Conservation (phyloP, 257 asterid species). For the Solanum phureja region DNA sequence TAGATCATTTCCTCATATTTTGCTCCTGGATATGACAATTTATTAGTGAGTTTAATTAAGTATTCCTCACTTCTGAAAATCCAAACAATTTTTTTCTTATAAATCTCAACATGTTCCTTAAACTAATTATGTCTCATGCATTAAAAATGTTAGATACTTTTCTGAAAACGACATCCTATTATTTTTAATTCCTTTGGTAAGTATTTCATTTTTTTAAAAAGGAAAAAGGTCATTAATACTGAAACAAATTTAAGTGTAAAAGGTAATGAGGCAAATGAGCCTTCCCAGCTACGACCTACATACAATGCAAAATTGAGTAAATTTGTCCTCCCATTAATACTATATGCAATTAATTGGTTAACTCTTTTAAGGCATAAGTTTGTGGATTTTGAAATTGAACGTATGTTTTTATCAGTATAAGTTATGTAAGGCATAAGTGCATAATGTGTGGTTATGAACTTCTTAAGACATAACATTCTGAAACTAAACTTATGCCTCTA, state of each 20-base stretch:
- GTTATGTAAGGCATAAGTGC: no score
- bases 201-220: accelerated
- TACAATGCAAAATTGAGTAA: no score
- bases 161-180: background rate
- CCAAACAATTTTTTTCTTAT: background rate
- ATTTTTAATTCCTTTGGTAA: background rate
- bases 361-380: no score
- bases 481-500: no score
- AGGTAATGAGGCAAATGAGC: background rate
- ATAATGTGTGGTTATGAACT: no score
- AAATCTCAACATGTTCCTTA: background rate
- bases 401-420: no score
- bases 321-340: no score
- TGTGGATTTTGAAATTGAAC: no score
- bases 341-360: no score
- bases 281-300: background rate
- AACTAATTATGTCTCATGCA: background rate
- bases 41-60: background rate
- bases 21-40: background rate
- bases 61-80: background rate
- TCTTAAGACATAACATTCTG: no score
- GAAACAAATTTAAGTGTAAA: background rate
- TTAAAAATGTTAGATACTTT: background rate
- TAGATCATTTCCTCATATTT: background rate
- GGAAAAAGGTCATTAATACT: background rate